Evolutionary conservation across 2,329 filamentous ascomycete species (phyloP).

Genomic region (Davidsoniella eucalypti): DNA sequence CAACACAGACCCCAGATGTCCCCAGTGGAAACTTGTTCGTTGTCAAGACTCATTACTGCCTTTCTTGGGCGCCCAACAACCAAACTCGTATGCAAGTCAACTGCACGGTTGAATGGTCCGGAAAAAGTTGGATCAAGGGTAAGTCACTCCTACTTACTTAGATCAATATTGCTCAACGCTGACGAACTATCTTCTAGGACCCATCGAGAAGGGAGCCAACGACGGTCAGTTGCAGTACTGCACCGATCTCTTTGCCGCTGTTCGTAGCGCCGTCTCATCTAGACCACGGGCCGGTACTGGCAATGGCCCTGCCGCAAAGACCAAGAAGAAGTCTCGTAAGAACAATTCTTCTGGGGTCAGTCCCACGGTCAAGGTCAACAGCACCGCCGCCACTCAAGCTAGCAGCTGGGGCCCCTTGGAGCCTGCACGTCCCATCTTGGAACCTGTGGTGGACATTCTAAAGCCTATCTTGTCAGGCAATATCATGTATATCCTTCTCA

Average conservation of each 20-base stretch:
- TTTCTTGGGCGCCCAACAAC: slow-evolving; percentile 83
- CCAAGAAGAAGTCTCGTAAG: slow-evolving; percentile 46
- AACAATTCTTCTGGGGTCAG: slow-evolving; percentile 27
- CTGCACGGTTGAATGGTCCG: slow-evolving; percentile 86
- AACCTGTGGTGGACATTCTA: slow-evolving; percentile 53
- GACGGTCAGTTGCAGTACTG: slow-evolving; percentile 77
- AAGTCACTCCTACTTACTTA: slow-evolving; percentile 17
- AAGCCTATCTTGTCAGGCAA: slow-evolving; percentile 59
- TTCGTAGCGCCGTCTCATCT: slow-evolving; percentile 57
- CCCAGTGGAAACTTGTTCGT: slow-evolving; percentile 84
- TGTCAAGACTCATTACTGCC: slow-evolving; percentile 85
- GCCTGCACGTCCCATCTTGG: slow-evolving; percentile 51
- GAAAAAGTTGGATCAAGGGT: slow-evolving; percentile 98
- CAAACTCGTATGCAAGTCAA: slow-evolving; percentile 72
- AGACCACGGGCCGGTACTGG: slow-evolving; percentile 36
- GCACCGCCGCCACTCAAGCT: slow-evolving; percentile 20
- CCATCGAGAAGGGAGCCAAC: slow-evolving; percentile 89
- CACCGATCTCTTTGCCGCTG: slow-evolving; percentile 57
- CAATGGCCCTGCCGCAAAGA: slow-evolving; percentile 32
- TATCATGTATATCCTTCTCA: slow-evolving; percentile 57
- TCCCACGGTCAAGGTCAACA: slow-evolving; percentile 17
- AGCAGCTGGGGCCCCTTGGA: slow-evolving; percentile 68
- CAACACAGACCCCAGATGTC: slow-evolving; percentile 84
- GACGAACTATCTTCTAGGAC: slow-evolving; percentile 36
- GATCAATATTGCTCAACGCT: slow-evolving; percentile 1